phyloP scores from a whole-genome alignment of 192 early-diverging fungal species.

The Dissophora ornata region DNA sequence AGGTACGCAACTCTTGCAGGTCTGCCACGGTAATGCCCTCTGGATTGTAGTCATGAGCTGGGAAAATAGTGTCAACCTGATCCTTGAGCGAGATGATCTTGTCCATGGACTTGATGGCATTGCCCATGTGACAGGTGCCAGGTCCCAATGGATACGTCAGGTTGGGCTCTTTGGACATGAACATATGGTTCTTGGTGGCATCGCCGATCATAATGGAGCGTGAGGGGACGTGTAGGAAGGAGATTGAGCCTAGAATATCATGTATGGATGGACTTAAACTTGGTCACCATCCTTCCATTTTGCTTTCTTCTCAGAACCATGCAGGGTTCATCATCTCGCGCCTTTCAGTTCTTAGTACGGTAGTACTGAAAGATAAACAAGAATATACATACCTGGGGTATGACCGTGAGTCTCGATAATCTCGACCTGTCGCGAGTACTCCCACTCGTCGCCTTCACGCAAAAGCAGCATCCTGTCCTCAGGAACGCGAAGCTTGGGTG shows the following conservation, averaged over 20 bases:
- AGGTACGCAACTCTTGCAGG: constrained; percentile 6
- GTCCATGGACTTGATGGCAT: constrained; percentile 25
- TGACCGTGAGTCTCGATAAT: constrained; percentile 33
- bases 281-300: too few relatives aligned
- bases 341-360: too few relatives aligned
- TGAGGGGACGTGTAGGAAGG: constrained; percentile 33
- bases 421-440: constrained; percentile 18
- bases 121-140: constrained; percentile 10
- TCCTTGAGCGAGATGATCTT: constrained; percentile 25
- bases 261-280: too few relatives aligned
- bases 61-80: constrained; percentile 31
- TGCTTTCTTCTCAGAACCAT: too few relatives aligned
- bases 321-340: too few relatives aligned
- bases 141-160: constrained; percentile 8
- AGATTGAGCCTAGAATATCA: constrained; percentile 33
- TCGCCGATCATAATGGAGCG: constrained; percentile 37
- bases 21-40: constrained; percentile 30
- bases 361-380: too few relatives aligned
- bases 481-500: constrained; percentile 8
- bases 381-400: constrained; percentile 28
- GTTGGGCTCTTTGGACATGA: not conserved
- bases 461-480: constrained; percentile 20
- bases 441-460: constrained; percentile 25
- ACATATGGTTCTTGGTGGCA: constrained; percentile 22
- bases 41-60: constrained; percentile 28